These are phyloP conservation scores for Pythium plurisporium DNA, from an alignment of 352 stramenopile species.

Conservation along the genomic window DNA sequence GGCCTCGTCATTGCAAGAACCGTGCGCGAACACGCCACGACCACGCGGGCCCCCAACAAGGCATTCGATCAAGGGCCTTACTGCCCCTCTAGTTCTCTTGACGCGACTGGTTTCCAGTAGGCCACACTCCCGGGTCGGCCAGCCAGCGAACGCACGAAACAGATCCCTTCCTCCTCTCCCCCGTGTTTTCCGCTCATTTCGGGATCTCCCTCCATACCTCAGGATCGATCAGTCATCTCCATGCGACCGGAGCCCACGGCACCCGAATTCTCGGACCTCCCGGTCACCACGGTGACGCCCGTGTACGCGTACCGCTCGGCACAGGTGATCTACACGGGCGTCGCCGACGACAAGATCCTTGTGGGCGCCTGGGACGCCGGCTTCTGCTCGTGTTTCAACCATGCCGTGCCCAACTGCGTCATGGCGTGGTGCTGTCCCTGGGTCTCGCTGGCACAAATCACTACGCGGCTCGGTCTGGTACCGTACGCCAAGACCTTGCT, in stretches of 20 bases:
- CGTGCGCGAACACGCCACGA: not conserved
- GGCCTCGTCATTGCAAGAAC: not conserved
- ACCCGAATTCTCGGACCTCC: conserved; percentile 9
- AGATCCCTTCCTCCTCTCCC: not conserved
- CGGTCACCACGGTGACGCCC: not conserved
- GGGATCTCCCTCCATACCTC: not conserved
- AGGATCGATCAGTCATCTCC: not conserved
- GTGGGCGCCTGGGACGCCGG: conserved; percentile 26
- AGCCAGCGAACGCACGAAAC: not conserved
- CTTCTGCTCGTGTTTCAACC: conserved; percentile 41
- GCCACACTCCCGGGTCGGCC: not conserved
- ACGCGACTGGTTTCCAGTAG: not conserved
- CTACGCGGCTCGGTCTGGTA: conserved; percentile 38
- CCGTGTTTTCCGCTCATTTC: not conserved
- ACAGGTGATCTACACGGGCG: not conserved
- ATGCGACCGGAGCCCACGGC: conserved; percentile 4
- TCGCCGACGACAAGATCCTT: conserved; percentile 3
- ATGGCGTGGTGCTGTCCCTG: conserved; percentile 52
- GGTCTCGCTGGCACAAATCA: conserved; percentile 51
- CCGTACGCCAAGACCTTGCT: conserved; percentile 36
- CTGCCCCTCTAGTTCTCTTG: not conserved
- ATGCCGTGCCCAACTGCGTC: conserved; percentile 44
- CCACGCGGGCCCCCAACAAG: not conserved
- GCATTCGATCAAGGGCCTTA: not conserved
- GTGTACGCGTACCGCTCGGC: not conserved